A percentile compares a stretch with the other conserved stretches of the same genome.
Conservation (phyloP, 2,329 filamentous ascomycete species). For the Aspergillus puulaauensis region DNA sequence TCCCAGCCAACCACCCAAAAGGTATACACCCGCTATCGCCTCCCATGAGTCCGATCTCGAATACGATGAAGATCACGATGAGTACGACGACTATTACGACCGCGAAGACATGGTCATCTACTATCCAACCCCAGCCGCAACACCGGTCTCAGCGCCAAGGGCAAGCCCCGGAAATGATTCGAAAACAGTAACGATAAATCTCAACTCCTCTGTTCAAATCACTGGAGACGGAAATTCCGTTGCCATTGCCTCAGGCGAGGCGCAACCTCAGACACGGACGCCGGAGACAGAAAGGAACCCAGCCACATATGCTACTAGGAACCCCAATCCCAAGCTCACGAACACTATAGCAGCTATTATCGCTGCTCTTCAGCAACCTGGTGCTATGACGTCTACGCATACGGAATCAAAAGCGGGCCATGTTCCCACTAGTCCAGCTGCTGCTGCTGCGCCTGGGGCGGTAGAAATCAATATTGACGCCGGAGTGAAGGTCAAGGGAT, state of each 20-base stretch:
- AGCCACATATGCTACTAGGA: conserved; percentile 9
- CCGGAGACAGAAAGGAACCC: background rate
- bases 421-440: background rate
- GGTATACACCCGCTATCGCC: background rate
- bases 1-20: background rate
- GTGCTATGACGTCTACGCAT: background rate
- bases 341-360: conserved; percentile 27
- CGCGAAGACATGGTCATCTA: background rate
- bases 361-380: conserved; percentile 20
- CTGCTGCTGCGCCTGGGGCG: background rate
- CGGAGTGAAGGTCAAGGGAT: conserved; percentile 30
- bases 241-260: conserved; percentile 21
- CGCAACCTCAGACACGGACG: background rate
- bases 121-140: background rate
- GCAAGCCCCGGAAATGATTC: background rate
- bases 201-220: conserved; percentile 37
- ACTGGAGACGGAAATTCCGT: conserved; percentile 35
- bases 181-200: conserved; percentile 31
- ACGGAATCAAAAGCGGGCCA: background rate
- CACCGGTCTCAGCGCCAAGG: too few relatives aligned
- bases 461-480: conserved; percentile 29
- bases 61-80: conserved; percentile 6
- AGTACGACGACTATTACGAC: conserved; percentile 6
- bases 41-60: background rate
- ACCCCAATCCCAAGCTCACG: conserved; percentile 19